phyloP scores from a whole-genome alignment of 345 rosid genomes.

The Camelina neglecta region DNA sequence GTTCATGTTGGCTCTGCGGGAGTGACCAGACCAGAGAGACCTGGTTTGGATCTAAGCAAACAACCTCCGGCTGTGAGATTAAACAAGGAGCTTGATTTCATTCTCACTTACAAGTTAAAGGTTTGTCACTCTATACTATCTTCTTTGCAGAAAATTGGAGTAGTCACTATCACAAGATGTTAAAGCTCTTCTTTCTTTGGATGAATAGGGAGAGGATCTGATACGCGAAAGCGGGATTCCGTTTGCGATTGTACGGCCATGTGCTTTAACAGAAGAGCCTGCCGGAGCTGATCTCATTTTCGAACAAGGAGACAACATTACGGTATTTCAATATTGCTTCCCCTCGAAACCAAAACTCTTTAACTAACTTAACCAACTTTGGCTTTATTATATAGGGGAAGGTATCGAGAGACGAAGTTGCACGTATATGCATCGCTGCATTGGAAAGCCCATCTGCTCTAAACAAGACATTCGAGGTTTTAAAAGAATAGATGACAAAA shows the following conservation, averaged over 20 bases:
- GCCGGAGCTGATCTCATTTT: slow-evolving; percentile 95
- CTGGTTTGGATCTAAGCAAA: slow-evolving; percentile 88
- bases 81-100: slow-evolving; percentile 90
- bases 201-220: slow-evolving; percentile 78
- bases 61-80: slow-evolving; percentile 98
- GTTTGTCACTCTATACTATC: slow-evolving; percentile 42
- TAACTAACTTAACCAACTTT: slow-evolving; percentile 32
- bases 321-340: slow-evolving; percentile 47
- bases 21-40: slow-evolving; percentile 93
- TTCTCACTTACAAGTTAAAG: slow-evolving; percentile 90
- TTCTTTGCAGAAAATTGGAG: not conserved
- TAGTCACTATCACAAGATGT: not conserved
- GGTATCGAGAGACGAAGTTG: slow-evolving; percentile 92
- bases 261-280: slow-evolving; percentile 95
- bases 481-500: not conserved
- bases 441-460: slow-evolving; percentile 77
- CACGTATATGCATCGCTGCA: slow-evolving; percentile 83
- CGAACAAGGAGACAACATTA: slow-evolving; percentile 92
- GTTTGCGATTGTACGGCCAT: slow-evolving; percentile 83
- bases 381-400: slow-evolving; percentile 63
- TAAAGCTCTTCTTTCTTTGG: not conserved
- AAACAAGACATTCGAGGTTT: slow-evolving; percentile 93
- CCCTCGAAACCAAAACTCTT: not conserved
- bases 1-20: slow-evolving; percentile 96
- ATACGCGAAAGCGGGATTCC: slow-evolving; percentile 91